Percentiles rank a stretch among this genome's conserved stretches.
phyloP scores from a whole-genome alignment of 2,329 filamentous ascomycete species.

The Elsinoe arachidis region DNA sequence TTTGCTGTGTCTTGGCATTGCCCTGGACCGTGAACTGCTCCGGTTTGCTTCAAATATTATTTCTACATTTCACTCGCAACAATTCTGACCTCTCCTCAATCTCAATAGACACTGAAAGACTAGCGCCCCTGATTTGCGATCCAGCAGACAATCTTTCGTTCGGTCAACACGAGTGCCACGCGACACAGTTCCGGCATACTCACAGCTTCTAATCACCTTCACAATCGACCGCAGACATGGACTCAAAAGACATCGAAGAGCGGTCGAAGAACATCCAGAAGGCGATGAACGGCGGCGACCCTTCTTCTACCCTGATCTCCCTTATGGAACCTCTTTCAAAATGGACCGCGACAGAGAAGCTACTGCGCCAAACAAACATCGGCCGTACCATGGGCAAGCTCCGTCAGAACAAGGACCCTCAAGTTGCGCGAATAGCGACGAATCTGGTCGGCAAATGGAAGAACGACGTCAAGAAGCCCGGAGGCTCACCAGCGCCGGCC shows the following conservation, averaged over 20 bases:
- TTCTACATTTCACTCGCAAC: background rate
- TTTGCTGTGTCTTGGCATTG: background rate
- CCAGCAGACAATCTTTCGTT: too few relatives aligned
- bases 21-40: background rate
- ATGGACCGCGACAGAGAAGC: constrained; percentile 76
- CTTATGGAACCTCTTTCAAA: constrained; percentile 74
- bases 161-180: background rate
- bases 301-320: constrained; percentile 59
- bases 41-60: background rate
- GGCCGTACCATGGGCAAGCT: constrained; percentile 83
- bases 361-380: constrained; percentile 83
- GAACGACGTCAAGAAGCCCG: constrained; percentile 56
- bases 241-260: constrained; percentile 70
- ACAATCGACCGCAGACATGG: constrained; percentile 46
- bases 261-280: constrained; percentile 74
- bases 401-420: constrained; percentile 66
- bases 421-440: constrained; percentile 63
- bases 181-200: background rate
- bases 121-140: too few relatives aligned
- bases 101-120: background rate
- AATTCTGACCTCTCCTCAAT: background rate
- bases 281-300: constrained; percentile 65
- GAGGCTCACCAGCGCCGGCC: constrained; percentile 17
- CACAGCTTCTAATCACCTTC: background rate
- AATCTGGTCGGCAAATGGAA: constrained; percentile 87